Evolutionary conservation across 768 basidiomycete genomes (phyloP), one percentile per base, ranked within the genome.

Genomic region (Rhizopogon vesiculosus): DNA sequence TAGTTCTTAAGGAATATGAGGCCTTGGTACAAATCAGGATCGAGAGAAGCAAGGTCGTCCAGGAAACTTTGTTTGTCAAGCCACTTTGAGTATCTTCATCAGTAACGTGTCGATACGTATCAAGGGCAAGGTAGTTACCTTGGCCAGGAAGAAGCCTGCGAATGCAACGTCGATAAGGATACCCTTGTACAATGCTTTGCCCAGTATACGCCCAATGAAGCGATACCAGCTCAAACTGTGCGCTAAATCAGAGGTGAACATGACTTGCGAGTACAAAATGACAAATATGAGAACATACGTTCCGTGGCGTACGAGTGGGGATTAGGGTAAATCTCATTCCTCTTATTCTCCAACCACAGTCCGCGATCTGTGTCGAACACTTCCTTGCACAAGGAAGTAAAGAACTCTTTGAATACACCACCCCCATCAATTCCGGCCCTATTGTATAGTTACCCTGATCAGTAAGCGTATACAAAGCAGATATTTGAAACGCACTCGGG

Each of bases 331-430:
- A 99, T 74, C 70, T 98, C 93, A 54, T 97, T 91, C 71, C 93
- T 89, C 69, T 84, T 83, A 55, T 87, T 99, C 28, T 83, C 85
- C 28, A 96, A 76, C 97, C 97, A 99, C 5, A 99, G 74, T 9
- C 97, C 97, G 5, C 93, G 85, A 64, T 98, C 85, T 2, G 90
- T 88, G 64, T 99, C 93, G 58, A 99, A 98, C 0, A 91, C 96
- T 67, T 98, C 96, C 64, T 89, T 93, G 55, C 86, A 87, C 16
- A 99, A 70, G 13, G 89, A 91, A 2, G 94, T 99, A 64, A 98
- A 82, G 62, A 98, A 97, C 69, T 98, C 97, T 68, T 98, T 99
- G 78, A 97, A 98, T 5, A 98, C 86, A 0, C 97, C 97, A 2
- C 97, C 95, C 2, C 96, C 95, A 60, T 98, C 96, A 33, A 98